phyloP scores from a whole-genome alignment of 371 early-diverging fungal genomes.

The Mortierella sp. region DNA sequence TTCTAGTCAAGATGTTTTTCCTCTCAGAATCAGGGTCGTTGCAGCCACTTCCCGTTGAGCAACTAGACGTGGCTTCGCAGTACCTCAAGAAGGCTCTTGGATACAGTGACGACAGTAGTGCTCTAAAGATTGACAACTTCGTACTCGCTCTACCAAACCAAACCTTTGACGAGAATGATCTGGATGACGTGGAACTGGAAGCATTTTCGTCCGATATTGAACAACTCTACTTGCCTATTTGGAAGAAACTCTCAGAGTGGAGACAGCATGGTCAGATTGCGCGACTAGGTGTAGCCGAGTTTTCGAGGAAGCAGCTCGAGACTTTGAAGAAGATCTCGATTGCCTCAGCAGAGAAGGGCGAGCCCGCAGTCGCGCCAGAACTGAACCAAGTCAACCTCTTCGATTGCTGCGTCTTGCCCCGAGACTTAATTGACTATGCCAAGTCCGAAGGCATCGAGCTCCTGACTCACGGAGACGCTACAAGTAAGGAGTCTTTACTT shows the following conservation, averaged over 20 bases:
- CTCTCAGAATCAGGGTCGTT: conserved; percentile 28
- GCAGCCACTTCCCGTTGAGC: conserved; percentile 35
- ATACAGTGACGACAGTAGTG: conserved; percentile 17
- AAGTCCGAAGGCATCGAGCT: conserved; percentile 59
- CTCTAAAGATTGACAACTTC: conserved; percentile 58
- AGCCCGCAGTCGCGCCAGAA: conserved; percentile 21
- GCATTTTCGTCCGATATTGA: conserved; percentile 26
- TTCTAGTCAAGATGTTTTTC: conserved; percentile 62
- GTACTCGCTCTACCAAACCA: conserved; percentile 55
- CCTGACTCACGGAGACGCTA: conserved; percentile 61
- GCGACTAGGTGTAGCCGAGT: conserved; percentile 47
- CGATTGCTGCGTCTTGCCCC: conserved; percentile 62
- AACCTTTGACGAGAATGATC: conserved; percentile 52
- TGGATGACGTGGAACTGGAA: conserved; percentile 37
- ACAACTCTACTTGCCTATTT: conserved; percentile 26
- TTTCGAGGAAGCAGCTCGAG: conserved; percentile 43
- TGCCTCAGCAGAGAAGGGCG: not conserved
- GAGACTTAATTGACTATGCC: conserved; percentile 58
- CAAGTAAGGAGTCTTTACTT: conserved; percentile 47
- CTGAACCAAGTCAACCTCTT: conserved; percentile 57
- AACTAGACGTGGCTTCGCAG: conserved; percentile 51
- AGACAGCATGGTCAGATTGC: conserved; percentile 36
- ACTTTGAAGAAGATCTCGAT: conserved; percentile 20
- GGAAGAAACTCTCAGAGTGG: conserved; percentile 38
- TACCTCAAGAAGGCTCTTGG: conserved; percentile 56